These are phyloP conservation scores for Macaranga tanarius DNA, from an alignment of 441 rosid species.

Conservation along the genomic window DNA sequence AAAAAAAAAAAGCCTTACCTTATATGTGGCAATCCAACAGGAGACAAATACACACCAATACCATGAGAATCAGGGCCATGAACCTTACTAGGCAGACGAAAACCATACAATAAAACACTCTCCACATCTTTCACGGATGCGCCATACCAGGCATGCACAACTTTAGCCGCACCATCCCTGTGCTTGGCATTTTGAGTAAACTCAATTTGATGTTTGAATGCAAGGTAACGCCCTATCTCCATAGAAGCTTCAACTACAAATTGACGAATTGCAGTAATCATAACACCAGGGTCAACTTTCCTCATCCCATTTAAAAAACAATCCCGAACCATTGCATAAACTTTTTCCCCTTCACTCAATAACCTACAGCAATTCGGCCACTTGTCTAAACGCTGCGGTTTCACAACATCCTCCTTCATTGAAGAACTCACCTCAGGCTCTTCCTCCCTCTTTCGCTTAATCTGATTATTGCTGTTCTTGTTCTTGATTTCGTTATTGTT, in stretches of 20 bases:
- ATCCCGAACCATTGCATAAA: conserved; percentile 25
- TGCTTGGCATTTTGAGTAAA: conserved; percentile 26
- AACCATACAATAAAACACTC: conserved; percentile 42
- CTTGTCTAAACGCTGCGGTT: conserved; percentile 31
- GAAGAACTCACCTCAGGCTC: conserved; percentile 44
- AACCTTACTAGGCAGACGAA: conserved; percentile 26
- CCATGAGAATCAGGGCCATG: conserved; percentile 31
- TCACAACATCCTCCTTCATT: conserved; percentile 13
- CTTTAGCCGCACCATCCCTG: conserved; percentile 26
- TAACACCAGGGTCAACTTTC: conserved; percentile 23
- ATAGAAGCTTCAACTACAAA: conserved; percentile 23
- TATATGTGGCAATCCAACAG: conserved; percentile 34
- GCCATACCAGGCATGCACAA: conserved; percentile 47
- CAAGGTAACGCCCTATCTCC: conserved; percentile 34
- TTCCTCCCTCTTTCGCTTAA: conserved; percentile 36
- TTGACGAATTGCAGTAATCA: conserved; percentile 39
- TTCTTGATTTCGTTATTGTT: neutral
- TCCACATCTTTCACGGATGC: conserved; percentile 30
- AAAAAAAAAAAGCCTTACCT: conserved; percentile 28
- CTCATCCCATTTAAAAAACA: conserved; percentile 24
- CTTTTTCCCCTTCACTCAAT: conserved; percentile 28
- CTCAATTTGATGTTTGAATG: conserved; percentile 38
- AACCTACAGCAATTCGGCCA: conserved; percentile 37
- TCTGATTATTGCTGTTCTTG: neutral
- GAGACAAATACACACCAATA: conserved; percentile 42